phyloP scores from a whole-genome alignment of 345 rosid genomes.

The Turritis glabra region DNA sequence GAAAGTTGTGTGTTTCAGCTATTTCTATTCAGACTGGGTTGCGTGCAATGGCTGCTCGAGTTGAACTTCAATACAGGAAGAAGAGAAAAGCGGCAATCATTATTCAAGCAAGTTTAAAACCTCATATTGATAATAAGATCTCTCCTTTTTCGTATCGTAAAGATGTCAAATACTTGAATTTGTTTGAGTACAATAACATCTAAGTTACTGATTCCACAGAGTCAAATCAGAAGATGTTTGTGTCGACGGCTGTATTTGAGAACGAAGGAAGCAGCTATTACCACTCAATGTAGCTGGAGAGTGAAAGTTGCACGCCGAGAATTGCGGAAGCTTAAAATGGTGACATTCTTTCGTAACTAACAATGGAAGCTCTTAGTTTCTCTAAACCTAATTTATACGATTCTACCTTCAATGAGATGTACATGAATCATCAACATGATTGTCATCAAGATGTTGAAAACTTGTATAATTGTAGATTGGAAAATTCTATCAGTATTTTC shows the following conservation, averaged over 20 bases:
- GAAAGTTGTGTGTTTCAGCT: conserved; percentile 53
- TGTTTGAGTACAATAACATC: conserved; percentile 4
- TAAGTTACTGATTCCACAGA: conserved; percentile 48
- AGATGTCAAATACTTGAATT: not conserved
- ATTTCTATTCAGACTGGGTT: conserved; percentile 68
- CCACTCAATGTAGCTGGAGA: conserved; percentile 84
- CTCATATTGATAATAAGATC: conserved; percentile 15
- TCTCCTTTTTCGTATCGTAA: conserved; percentile 12
- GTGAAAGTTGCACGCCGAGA: conserved; percentile 74
- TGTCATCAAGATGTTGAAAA: conserved; percentile 10
- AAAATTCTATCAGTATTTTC: not conserved
- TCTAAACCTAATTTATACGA: not conserved
- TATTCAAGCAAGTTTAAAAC: conserved; percentile 64
- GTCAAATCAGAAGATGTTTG: conserved; percentile 67
- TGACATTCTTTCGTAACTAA: conserved; percentile 33
- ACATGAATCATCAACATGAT: conserved; percentile 20
- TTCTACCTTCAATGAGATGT: conserved; percentile 21
- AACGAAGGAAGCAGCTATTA: conserved; percentile 67
- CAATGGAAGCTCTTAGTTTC: conserved; percentile 6
- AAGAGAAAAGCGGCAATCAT: conserved; percentile 58
- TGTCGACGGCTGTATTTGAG: conserved; percentile 46
- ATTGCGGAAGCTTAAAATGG: conserved; percentile 83
- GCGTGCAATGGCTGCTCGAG: conserved; percentile 77
- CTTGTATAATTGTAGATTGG: not conserved
- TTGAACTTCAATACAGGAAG: conserved; percentile 62